These are phyloP conservation scores for Trichosporon faecale DNA, from an alignment of 1,284 basidiomycete genomes.

Conservation along the genomic window DNA sequence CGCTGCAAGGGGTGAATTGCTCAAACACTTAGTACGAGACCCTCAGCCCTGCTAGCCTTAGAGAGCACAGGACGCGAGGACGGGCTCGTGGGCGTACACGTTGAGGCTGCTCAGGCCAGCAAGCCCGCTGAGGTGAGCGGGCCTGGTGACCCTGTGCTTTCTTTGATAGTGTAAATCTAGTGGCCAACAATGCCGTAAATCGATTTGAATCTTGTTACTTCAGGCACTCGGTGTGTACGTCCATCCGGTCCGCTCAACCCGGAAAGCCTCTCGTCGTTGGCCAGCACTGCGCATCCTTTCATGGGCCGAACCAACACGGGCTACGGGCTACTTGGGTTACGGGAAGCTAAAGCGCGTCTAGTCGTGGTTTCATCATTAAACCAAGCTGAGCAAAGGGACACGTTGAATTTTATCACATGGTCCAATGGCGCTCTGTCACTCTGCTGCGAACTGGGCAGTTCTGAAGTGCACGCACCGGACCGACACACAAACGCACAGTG, in stretches of 20 bases:
- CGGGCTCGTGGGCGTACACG: background rate
- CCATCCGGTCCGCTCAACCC: background rate
- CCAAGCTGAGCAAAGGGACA: background rate
- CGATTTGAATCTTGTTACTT: background rate
- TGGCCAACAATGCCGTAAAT: background rate
- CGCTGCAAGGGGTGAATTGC: background rate
- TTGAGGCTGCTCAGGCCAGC: background rate
- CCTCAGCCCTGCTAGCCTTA: background rate
- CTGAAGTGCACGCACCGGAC: background rate
- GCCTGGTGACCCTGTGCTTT: background rate
- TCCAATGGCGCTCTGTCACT: background rate
- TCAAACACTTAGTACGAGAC: background rate
- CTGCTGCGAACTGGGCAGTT: background rate
- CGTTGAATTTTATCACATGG: background rate
- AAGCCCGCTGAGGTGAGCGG: background rate
- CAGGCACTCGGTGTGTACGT: background rate
- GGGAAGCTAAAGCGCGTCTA: conserved; percentile 6
- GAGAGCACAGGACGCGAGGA: background rate
- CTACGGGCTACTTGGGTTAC: conserved; percentile 7
- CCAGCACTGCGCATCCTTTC: background rate
- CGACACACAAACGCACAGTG: background rate
- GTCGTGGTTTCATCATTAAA: background rate
- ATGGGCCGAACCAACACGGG: background rate
- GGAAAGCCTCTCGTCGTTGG: background rate
- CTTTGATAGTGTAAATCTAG: background rate